Conservation (phyloP, 495 filamentous ascomycete species). For the Pyrenopolyporus hunteri region DNA sequence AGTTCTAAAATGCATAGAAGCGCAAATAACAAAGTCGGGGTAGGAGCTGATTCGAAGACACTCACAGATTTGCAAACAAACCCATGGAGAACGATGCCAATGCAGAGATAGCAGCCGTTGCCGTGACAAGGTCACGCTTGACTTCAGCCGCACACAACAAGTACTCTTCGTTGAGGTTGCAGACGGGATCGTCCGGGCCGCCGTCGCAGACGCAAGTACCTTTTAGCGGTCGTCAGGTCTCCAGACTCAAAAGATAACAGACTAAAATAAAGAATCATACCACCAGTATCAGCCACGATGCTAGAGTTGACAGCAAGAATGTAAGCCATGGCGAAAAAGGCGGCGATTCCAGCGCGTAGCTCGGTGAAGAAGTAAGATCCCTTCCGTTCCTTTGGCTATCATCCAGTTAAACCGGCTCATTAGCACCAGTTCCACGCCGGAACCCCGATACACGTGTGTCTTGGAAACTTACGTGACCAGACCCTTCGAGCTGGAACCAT, state of each 20-base stretch:
- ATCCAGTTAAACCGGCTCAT: constrained; percentile 1
- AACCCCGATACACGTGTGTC: not conserved
- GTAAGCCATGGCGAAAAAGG: constrained; percentile 88
- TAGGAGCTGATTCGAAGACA: no score
- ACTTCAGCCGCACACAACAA: constrained; percentile 61
- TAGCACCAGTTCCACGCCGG: not conserved
- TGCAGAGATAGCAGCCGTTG: constrained; percentile 77
- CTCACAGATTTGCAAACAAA: constrained; percentile 65
- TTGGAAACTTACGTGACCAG: constrained; percentile 66
- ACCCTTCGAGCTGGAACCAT: constrained; percentile 77
- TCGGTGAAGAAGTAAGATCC: constrained; percentile 81
- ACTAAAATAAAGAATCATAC: constrained; percentile 14
- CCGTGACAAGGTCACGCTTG: constrained; percentile 78
- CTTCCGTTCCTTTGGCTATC: constrained; percentile 71
- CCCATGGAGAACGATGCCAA: constrained; percentile 77
- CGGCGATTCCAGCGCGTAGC: constrained; percentile 76
- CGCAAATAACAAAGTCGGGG: not conserved
- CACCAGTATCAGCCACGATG: constrained; percentile 63
- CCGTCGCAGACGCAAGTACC: constrained; percentile 74
- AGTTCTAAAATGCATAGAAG: not conserved
- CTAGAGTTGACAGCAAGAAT: constrained; percentile 74
- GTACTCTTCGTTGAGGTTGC: constrained; percentile 62
- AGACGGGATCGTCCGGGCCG: constrained; percentile 54
- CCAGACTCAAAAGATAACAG: not conserved
- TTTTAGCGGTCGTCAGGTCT: constrained; percentile 39